Base-by-base conservation (phyloP, 73 alveolate species). In the Breviolum minutum region DNA sequence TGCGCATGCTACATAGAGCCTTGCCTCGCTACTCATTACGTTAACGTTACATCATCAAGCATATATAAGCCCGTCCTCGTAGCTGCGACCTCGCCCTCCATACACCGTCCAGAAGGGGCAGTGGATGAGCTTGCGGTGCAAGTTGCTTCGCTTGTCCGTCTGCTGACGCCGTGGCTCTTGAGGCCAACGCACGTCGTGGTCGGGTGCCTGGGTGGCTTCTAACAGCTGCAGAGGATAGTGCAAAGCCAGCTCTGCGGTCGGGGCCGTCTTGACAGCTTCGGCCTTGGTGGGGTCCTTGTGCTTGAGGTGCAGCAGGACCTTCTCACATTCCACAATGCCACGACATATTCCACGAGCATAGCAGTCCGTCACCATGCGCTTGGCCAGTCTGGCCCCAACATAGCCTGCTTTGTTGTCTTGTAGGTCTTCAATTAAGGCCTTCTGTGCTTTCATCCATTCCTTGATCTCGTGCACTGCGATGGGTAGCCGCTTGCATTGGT, bases 341-440 rank as follows among this genome's bases (percentile, higher is more conserved):
- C 95, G 95, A 40, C 68, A 24, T 19, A 87, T 84, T n/a, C 95
- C 95, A 9, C 95, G 29, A 9, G 84, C 64, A 68, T 27, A 87
- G 95, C 13, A 9, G 84, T 87, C 95, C 54, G 95, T 87, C 70
- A 27, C n/a, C 17, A 87, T 30, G 48, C 95, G 83, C 82, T 29
- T 63, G 66, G 24, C 8, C 61, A 13, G 22, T 16, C 95, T 63
- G 30, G 84, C 66, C 6, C 32, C 84, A 26, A 87, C 69, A 69
- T 87, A 87, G 95, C 95, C 95, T 17, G 84, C 82, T 30, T 71
- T 48, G 48, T 63, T 63, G 84, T 29, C 69, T 40, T 63, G 17
- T 24, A 87, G 83, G 27, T 87, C 84, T 68, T 12, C 84, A 7
- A 9, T 30, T 54, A 87, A 14, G 2, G 63, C 69, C 6, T 64